Evolutionary conservation across 495 filamentous ascomycete genomes (phyloP).

Genomic region (Penicillium ochrochloron): DNA sequence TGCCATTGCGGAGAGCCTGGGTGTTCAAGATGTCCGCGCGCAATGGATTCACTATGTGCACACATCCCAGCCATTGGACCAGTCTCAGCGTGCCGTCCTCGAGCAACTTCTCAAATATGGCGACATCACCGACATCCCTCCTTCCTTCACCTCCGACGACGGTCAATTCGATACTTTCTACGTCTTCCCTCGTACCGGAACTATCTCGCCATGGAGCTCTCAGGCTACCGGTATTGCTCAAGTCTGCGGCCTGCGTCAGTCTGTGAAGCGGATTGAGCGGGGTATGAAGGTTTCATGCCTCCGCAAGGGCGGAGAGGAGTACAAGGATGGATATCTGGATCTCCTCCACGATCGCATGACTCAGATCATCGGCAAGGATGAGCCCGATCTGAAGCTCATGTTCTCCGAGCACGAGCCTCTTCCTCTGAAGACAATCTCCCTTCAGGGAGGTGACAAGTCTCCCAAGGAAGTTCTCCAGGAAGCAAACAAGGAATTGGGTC

Average conservation of each 20-base stretch:
- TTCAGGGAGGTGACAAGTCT: conserved; percentile 62
- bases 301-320: conserved; percentile 35
- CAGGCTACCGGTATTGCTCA: conserved; percentile 92
- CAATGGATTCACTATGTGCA: conserved; percentile 71
- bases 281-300: conserved; percentile 72
- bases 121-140: conserved; percentile 53
- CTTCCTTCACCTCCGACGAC: conserved; percentile 48
- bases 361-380: conserved; percentile 65
- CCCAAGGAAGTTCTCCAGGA: conserved; percentile 74
- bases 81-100: conserved; percentile 52
- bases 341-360: conserved; percentile 93
- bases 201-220: conserved; percentile 96
- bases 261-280: conserved; percentile 84
- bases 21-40: conserved; percentile 60
- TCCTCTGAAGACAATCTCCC: conserved; percentile 71
- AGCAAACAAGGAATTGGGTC: conserved; percentile 79
- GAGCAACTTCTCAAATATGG: conserved; percentile 68
- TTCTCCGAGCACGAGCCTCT: conserved; percentile 77
- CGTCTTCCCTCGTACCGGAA: conserved; percentile 76
- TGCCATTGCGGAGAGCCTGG: conserved; percentile 55
- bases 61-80: conserved; percentile 43
- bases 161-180: conserved; percentile 61
- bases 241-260: conserved; percentile 79
- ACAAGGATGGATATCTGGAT: conserved; percentile 66
- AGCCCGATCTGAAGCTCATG: conserved; percentile 72